Base-by-base conservation (phyloP, 192 early-diverging fungal species). In the Linnemannia zychae region DNA sequence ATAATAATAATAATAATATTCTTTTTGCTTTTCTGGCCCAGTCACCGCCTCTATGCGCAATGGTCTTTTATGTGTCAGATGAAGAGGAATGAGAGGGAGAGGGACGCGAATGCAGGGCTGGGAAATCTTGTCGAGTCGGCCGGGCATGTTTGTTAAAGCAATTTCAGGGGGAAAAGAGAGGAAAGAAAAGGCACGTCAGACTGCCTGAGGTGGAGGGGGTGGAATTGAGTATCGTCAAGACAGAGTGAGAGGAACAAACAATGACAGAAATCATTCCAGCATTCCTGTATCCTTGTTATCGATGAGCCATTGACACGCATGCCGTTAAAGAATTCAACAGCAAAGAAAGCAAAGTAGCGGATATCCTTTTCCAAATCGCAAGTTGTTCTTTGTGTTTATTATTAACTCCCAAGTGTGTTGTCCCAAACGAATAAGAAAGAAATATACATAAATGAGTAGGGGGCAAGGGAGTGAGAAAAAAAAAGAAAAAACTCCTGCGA, bases 331-430 rank as follows among this genome's bases (percentile, higher is more conserved):
- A 63, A 44, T n/a, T 7, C 28, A 63, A 53, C 1, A 63, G 28
- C 24, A 53, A 53, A 53, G 49, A 1, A 57, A 53, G 5, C 4
- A 57, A n/a, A n/a, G 31, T 2, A 9, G 15, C 40, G 40, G n/a
- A 44, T 44, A 31, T 63, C 13, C 28, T 63, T 63, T 63, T 63
- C 57, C 57, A 63, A 63, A 63, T 63, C 57, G 57, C 57, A n/a
- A 63, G 57, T 22, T 20, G 4, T 57, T 20, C 28, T 63, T 63
- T 20, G 5, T 57, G 22, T 63, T 24, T 63, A 37, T 68, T 40
- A n/a, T 40, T 18, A 68, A 65, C 53, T 68, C 67, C 33, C 37
- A 18, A 68, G 17, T 44, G 9, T 44, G 40, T n/a, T 63, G 57
- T 63, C 57, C 57, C 57, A 12, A 63, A 33, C 28, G 15, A 44